These are phyloP conservation scores for Cotoneaster glaucophyllus DNA, from an alignment of 306 rosid species.

Conservation along the genomic window DNA sequence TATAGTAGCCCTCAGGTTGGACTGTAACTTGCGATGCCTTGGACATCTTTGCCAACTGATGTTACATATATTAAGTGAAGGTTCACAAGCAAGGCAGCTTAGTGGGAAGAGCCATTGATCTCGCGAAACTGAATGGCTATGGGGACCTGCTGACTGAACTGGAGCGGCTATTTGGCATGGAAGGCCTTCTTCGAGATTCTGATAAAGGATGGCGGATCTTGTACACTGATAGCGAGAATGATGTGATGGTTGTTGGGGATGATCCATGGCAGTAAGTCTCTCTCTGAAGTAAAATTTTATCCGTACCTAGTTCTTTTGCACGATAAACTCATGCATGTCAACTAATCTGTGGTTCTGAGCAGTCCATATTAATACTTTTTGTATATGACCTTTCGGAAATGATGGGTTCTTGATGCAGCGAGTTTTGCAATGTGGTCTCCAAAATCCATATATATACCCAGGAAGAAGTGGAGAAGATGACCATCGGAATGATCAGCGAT, in stretches of 20 bases:
- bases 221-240: conserved; percentile 88
- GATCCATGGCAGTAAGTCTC: conserved; percentile 89
- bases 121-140: conserved; percentile 74
- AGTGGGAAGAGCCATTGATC: conserved; percentile 97
- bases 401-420: conserved; percentile 50
- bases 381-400: background rate
- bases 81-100: conserved; percentile 99
- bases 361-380: background rate
- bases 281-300: conserved; percentile 12
- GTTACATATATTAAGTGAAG: conserved; percentile 59
- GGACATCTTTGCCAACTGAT: conserved; percentile 46
- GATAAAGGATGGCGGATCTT: conserved; percentile 81
- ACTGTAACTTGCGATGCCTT: conserved; percentile 34
- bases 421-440: conserved; percentile 70
- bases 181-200: conserved; percentile 79
- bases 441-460: conserved; percentile 76
- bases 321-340: background rate
- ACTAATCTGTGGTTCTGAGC: background rate
- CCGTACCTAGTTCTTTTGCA: background rate
- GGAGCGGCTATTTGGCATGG: conserved; percentile 91
- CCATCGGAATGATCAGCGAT: conserved; percentile 60
- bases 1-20: conserved; percentile 40
- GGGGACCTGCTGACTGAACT: conserved; percentile 69
- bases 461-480: conserved; percentile 98
- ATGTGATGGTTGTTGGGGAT: conserved; percentile 96